A percentile compares a stretch with the other conserved stretches of the same genome.
Conservation (phyloP, 768 basidiomycete genomes). For the Termitomyces eurrhizus region DNA sequence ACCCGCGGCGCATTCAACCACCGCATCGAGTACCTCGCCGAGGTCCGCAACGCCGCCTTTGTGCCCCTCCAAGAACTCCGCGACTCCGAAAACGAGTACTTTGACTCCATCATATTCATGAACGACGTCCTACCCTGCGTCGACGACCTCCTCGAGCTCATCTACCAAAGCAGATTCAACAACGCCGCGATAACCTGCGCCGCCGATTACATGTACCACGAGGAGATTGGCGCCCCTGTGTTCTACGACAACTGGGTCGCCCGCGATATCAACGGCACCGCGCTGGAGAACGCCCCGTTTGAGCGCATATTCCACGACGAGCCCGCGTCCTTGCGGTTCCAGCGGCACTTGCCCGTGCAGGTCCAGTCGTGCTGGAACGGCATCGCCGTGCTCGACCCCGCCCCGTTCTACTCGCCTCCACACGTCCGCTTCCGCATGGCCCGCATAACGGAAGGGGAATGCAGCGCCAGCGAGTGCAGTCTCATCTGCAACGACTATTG, state of each 20-base stretch:
- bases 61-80: conserved; percentile 93
- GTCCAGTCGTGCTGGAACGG: conserved; percentile 99
- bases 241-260: conserved; percentile 99
- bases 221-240: conserved; percentile 88
- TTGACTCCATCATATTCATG: conserved; percentile 98
- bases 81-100: conserved; percentile 89
- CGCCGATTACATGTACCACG: conserved; percentile 98
- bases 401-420: conserved; percentile 89
- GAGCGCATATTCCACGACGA: conserved; percentile 89
- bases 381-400: conserved; percentile 91
- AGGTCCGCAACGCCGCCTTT: conserved; percentile 98
- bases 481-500: conserved; percentile 99
- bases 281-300: conserved; percentile 96
- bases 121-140: conserved; percentile 98
- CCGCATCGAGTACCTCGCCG: conserved; percentile 99
- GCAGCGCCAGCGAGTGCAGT: conserved; percentile 93
- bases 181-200: conserved; percentile 99
- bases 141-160: conserved; percentile 95
- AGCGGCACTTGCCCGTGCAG: conserved; percentile 89
- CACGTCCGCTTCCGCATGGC: conserved; percentile 98
- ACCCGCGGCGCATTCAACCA: conserved; percentile 97
- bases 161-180: conserved; percentile 89
- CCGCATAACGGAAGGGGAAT: conserved; percentile 79
- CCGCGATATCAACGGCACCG: conserved; percentile 97
- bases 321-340: conserved; percentile 76